Evolutionary conservation across 441 rosid species (phyloP).

Genomic region (Biscutella laevigata): DNA sequence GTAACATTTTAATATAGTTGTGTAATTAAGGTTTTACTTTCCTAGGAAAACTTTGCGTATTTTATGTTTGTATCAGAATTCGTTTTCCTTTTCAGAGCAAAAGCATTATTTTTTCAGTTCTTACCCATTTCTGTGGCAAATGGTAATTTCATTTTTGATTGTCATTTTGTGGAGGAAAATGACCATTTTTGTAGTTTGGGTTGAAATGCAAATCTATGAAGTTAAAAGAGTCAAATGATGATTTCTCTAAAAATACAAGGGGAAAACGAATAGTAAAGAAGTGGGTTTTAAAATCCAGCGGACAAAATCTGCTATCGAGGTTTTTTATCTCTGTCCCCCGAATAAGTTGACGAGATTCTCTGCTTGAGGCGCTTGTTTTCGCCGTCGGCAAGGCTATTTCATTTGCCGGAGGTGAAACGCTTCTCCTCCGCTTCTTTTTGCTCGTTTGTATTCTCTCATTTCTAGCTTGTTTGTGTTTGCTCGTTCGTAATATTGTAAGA

Average conservation of each 20-base stretch:
- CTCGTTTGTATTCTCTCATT: neutral
- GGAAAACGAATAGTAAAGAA: neutral
- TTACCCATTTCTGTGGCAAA: neutral
- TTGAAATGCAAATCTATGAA: neutral
- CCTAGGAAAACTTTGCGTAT: neutral
- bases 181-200: neutral
- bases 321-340: slow-evolving; percentile 7
- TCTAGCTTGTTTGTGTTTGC: neutral
- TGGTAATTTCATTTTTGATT: neutral
- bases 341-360: slow-evolving; percentile 15
- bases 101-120: neutral
- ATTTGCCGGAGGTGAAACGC: slow-evolving; percentile 12
- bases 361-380: slow-evolving; percentile 15
- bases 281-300: slow-evolving; percentile 22
- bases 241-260: slow-evolving; percentile 11
- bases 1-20: slow-evolving; percentile 15
- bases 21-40: slow-evolving; percentile 10
- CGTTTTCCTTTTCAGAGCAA: neutral
- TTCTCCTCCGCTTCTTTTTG: neutral
- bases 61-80: neutral
- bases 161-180: neutral
- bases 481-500: neutral
- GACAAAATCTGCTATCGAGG: slow-evolving; percentile 14
- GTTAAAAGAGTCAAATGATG: neutral
- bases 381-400: slow-evolving; percentile 13